Base-by-base conservation (phyloP, 768 basidiomycete species). In the Mycena olivaceomarginata region DNA sequence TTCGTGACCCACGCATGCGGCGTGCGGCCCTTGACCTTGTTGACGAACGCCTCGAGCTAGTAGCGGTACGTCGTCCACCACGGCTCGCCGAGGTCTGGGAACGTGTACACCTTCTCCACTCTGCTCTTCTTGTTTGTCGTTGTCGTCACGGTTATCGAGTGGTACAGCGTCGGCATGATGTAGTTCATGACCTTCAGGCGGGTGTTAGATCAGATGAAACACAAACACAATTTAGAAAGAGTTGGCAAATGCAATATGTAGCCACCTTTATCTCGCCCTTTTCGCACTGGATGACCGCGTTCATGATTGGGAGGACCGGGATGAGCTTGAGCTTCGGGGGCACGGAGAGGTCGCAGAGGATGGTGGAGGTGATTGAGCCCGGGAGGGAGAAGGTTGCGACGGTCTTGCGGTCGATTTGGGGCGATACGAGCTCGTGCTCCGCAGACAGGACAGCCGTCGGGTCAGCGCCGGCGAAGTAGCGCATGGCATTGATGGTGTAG, bases 41-140 rank as follows among this genome's bases (percentile, higher is more conserved):
- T 91, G 10, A 94, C 90, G 72, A 93, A 93, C 9, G 91, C 91
- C 83, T 94, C 92, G 48, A 94, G 83, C 82, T 94, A 92, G 75
- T 90, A 92, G 51, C 87, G 82, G 73, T 87, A 90, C 31, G 92
- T 90, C 48, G 90, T 85, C 92, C 92, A 94, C 89, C 90, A 92
- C 11, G 85, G 85, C 82, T 93, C 89, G 22, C 92, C 92, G 9
- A 89, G 91, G 62, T 86, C 85, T 31, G 71, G 72, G 79, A 86
- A 88, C 25, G 82, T 88, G 79, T 91, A 91, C 4, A 81, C 85
- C 80, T 89, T 90, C 80, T 90, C 89, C 12, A 84, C 86, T 66
- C 84, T 82, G 53, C 80, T 78, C 62, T 86, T 31, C 31, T 31
- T 86, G 16, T 81, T 79, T 25, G 39, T 20, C 0, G 46, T 65